Percentiles rank a stretch among this genome's conserved stretches.
Conservation (phyloP, 495 filamentous ascomycete genomes). For the Penicillium coprophilum region DNA sequence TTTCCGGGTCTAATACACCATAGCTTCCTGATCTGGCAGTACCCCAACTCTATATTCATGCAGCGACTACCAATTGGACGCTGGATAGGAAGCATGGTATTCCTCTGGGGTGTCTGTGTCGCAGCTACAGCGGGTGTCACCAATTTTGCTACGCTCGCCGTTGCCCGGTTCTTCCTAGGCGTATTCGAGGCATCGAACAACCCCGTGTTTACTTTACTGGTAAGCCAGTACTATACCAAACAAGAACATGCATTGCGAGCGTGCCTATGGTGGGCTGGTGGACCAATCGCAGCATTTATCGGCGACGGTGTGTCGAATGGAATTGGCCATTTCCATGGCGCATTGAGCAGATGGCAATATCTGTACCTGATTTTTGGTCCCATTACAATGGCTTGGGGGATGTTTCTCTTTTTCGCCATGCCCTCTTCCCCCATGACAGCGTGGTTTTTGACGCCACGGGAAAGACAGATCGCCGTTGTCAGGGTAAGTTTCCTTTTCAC, state of each 20-base stretch:
- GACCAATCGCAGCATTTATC: constrained; percentile 9
- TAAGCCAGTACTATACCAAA: constrained; percentile 16
- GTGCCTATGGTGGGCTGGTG: constrained; percentile 17
- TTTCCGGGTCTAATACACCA: no score
- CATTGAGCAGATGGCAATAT: constrained; percentile 5
- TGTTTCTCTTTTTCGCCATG: constrained; percentile 4
- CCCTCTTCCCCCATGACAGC: constrained; percentile 12
- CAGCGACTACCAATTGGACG: constrained; percentile 33
- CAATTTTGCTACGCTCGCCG: constrained; percentile 32
- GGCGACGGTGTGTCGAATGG: constrained; percentile 7
- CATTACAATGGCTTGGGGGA: constrained; percentile 4
- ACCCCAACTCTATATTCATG: constrained; percentile 33
- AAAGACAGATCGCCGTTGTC: constrained; percentile 3
- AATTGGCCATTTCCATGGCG: not conserved
- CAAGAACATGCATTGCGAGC: constrained; percentile 20
- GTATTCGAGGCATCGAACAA: constrained; percentile 33
- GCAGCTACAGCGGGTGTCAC: constrained; percentile 31
- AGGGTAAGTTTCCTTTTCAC: not conserved
- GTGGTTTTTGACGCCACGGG: constrained; percentile 5
- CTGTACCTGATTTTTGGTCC: constrained; percentile 10
- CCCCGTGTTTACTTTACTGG: constrained; percentile 32
- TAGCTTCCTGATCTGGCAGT: constrained; percentile 24
- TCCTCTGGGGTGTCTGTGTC: constrained; percentile 34
- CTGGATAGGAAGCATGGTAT: constrained; percentile 30
- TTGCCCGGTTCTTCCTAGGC: constrained; percentile 36